These are phyloP conservation scores for Auriscalpium vulgare DNA, from an alignment of 768 basidiomycete genomes.

Conservation along the genomic window DNA sequence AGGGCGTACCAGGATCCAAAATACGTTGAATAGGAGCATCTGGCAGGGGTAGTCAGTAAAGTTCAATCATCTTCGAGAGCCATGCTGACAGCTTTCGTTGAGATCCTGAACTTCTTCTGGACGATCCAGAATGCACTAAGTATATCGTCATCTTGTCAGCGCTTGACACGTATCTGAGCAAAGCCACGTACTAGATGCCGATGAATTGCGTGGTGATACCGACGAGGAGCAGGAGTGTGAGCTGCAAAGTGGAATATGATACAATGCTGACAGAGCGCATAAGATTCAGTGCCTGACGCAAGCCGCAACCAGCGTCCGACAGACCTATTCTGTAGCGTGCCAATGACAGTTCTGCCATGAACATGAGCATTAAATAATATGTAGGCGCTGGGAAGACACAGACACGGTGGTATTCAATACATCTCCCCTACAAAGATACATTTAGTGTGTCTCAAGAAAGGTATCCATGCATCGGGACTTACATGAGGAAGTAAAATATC, in stretches of 20 bases:
- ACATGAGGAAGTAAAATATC: slow-evolving; percentile 73
- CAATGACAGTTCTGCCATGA: slow-evolving; percentile 52
- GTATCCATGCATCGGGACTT: slow-evolving; percentile 17
- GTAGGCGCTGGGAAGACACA: slow-evolving; percentile 12
- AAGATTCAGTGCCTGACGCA: neutral
- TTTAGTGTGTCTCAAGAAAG: neutral
- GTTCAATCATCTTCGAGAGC: too few relatives aligned
- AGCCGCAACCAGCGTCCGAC: neutral
- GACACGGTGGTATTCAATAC: slow-evolving; percentile 72
- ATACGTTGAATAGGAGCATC: slow-evolving; percentile 66
- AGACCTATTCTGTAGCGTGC: slow-evolving; percentile 64
- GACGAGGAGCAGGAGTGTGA: slow-evolving; percentile 59
- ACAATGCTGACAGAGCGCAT: slow-evolving; percentile 40
- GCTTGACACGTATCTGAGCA: neutral
- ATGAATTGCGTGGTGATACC: slow-evolving; percentile 57
- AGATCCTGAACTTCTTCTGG: slow-evolving; percentile 53
- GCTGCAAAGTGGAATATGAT: slow-evolving; percentile 61
- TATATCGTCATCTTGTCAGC: neutral
- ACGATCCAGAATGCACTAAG: slow-evolving; percentile 58
- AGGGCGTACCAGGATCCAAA: slow-evolving; percentile 56
- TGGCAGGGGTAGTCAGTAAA: slow-evolving; percentile 17
- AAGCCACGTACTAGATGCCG: slow-evolving; percentile 52
- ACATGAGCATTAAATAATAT: neutral
- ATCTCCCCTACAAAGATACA: slow-evolving; percentile 44
- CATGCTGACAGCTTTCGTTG: slow-evolving; percentile 48